These are phyloP conservation scores for Pyrus bretschneideri DNA, from an alignment of 306 rosid genomes.

Conservation along the genomic window DNA sequence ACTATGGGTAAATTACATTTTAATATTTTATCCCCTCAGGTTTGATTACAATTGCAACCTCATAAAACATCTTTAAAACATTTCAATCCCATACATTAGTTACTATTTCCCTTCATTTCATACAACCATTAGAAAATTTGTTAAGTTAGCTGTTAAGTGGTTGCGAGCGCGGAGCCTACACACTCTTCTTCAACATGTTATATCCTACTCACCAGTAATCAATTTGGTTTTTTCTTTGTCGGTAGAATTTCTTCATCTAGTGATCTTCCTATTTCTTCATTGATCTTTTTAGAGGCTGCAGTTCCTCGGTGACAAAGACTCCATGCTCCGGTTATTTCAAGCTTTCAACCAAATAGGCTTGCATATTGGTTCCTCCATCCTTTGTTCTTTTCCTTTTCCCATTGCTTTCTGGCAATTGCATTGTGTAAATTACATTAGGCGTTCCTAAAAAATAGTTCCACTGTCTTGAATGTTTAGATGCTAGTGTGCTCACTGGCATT, in stretches of 20 bases:
- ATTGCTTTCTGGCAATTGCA: constrained; percentile 1
- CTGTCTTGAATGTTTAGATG: background rate
- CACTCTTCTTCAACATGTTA: background rate
- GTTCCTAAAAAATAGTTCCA: background rate
- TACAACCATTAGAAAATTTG: no score
- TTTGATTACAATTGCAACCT: no score
- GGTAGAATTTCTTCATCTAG: constrained; percentile 22
- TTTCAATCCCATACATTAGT: no score
- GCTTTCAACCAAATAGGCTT: constrained; percentile 13
- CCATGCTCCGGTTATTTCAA: constrained; percentile 6
- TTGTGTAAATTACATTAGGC: constrained; percentile 1
- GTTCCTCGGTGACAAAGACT: constrained; percentile 35
- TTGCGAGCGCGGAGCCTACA: background rate
- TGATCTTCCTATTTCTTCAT: constrained; percentile 19
- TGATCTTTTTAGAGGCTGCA: constrained; percentile 26
- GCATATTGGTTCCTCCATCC: background rate
- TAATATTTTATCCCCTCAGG: no score
- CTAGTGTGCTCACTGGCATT: background rate
- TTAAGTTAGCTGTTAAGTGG: no score
- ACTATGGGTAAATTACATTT: no score
- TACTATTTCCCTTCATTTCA: no score
- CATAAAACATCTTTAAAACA: no score
- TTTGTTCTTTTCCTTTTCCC: background rate
- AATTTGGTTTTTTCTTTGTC: background rate
- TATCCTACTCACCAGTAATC: background rate